Base-by-base conservation (phyloP, 768 basidiomycete species). In the Plicaturopsis crispa region DNA sequence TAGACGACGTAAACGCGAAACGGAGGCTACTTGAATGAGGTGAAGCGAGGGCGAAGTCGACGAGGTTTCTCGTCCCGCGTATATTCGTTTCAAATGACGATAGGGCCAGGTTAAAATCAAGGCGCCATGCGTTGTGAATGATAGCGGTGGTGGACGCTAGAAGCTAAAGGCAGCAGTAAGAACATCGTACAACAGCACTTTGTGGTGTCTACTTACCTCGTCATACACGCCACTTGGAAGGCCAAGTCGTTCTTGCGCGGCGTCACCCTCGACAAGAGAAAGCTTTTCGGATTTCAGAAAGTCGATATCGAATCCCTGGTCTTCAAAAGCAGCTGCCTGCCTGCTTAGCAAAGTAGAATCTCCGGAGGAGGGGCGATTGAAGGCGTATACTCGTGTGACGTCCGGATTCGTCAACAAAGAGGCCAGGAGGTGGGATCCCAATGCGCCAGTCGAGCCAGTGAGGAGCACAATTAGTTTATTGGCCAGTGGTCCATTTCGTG, bases 51-150 rank as follows among this genome's bases (percentile, higher is more conserved):
- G 62, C 59, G 19, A 75, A 54, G 40, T 68, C 65, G 28, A 75
- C 51, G 16, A 77, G 57, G 45, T 67, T 67, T 20, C 69, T 58
- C 3, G 65, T 69, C 17, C 69, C 68, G n/a, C 52, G 55, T 21
- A 78, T 55, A 45, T 73, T 67, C 3, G 63, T 44, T 41, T 76
- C 73, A 38, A 76, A 78, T 3, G 72, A 73, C 1, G 62, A 52
- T 21, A 76, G 50, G 8, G 63, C 60, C 2, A 74, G 60, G 40
- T 72, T 72, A 53, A 78, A 72, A 49, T 75, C 69, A 16, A 75
- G 54, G 1, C 56, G 57, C 73, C 73, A 74, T 6, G 70, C 69
- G 33, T 62, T 67, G 38, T 72, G 69, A 8, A 71, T 59, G 42
- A 73, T 61, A 11, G 44, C 39, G 1, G 57, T 67, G 5, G 64